Evolutionary conservation across 495 filamentous ascomycete species (phyloP).

Genomic region (Penicillium maclennaniae): DNA sequence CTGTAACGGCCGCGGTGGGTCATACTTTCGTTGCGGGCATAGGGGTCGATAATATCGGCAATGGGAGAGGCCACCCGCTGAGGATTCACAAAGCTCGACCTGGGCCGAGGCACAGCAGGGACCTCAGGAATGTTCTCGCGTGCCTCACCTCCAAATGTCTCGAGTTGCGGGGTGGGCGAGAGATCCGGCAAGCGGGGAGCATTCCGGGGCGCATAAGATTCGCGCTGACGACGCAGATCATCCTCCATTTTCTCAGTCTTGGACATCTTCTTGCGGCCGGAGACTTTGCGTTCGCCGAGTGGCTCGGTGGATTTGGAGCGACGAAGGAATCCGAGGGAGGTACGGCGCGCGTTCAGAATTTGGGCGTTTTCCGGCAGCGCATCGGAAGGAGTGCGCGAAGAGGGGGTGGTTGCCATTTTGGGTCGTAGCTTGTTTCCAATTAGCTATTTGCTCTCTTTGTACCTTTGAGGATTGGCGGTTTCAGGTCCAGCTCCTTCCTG

Average conservation of each 20-base stretch:
- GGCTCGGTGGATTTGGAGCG: conserved; percentile 76
- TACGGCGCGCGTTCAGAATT: conserved; percentile 27
- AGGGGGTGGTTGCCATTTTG: conserved; percentile 22
- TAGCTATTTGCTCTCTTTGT: not conserved
- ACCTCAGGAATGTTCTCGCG: conserved; percentile 33
- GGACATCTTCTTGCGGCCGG: conserved; percentile 65
- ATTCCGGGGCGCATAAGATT: conserved; percentile 61
- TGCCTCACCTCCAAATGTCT: conserved; percentile 69
- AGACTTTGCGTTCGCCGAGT: conserved; percentile 37
- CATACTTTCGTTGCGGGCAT: conserved; percentile 87
- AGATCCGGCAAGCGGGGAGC: conserved; percentile 81
- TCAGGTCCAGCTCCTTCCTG: not conserved
- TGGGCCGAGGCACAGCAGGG: conserved; percentile 15
- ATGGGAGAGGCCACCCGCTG: conserved; percentile 30
- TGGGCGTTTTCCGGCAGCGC: conserved; percentile 28
- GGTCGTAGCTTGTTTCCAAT: not conserved
- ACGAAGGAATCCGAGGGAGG: conserved; percentile 63
- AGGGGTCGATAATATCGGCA: conserved; percentile 63
- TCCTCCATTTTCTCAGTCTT: conserved; percentile 57
- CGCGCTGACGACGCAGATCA: conserved; percentile 63
- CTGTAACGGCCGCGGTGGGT: conserved; percentile 94
- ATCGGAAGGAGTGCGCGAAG: conserved; percentile 20
- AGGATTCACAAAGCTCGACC: conserved; percentile 16
- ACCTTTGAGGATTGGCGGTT: not conserved
- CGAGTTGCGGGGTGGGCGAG: conserved; percentile 58